phyloP scores from a whole-genome alignment of 2,329 filamentous ascomycete genomes.

The Ascochyta clinopodiicola region DNA sequence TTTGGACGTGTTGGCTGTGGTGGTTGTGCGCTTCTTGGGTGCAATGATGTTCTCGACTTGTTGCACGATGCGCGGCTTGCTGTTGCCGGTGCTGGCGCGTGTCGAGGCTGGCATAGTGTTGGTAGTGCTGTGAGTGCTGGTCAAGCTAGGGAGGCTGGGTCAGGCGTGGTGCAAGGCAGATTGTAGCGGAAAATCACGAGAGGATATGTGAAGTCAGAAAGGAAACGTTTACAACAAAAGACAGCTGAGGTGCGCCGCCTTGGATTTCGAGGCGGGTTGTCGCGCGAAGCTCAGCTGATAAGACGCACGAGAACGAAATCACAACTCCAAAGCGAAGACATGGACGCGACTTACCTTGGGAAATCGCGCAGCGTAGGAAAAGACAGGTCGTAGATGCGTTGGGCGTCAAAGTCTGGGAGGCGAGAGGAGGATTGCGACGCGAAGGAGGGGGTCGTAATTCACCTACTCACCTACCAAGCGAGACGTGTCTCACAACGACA shows the following conservation, averaged over 20 bases:
- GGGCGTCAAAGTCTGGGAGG: not conserved
- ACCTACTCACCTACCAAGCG: conserved; percentile 4
- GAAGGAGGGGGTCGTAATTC: conserved; percentile 6
- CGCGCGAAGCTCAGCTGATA: not conserved
- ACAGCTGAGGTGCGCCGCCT: not conserved
- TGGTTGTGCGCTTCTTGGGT: conserved; percentile 46
- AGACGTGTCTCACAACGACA: conserved; percentile 19
- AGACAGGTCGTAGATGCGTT: not conserved
- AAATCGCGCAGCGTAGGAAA: not conserved
- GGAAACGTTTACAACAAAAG: not conserved
- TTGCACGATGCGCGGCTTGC: conserved; percentile 60
- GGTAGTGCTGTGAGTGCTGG: not conserved
- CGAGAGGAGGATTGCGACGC: conserved; percentile 6
- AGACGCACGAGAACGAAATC: not conserved
- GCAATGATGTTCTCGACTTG: conserved; percentile 55
- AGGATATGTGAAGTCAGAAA: not conserved
- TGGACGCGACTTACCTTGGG: conserved; percentile 6
- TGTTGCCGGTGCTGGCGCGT: conserved; percentile 33
- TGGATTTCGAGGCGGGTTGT: not conserved
- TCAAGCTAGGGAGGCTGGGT: not conserved
- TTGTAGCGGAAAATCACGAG: not conserved
- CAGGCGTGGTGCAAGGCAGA: not conserved
- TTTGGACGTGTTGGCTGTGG: conserved; percentile 47
- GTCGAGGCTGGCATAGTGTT: conserved; percentile 14
- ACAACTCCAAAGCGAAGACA: not conserved